Evolutionary conservation across 2,329 filamentous ascomycete genomes (phyloP).

Genomic region (Xylariomycetidae sp.): DNA sequence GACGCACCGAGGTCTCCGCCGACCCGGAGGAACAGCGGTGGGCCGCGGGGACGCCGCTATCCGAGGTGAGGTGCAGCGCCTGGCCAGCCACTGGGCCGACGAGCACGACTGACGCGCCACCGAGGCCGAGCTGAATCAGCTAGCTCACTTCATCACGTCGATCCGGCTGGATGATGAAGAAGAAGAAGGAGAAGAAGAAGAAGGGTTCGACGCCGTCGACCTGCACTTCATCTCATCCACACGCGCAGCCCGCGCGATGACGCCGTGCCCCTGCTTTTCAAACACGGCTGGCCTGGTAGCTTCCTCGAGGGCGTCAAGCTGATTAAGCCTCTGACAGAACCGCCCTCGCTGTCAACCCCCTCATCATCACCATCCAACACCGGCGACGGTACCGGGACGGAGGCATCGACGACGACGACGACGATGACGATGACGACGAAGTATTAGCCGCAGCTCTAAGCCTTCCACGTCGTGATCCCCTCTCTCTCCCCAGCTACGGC

Average conservation of each 20-base stretch:
- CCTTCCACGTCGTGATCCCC: neutral
- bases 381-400: too few relatives aligned
- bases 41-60: neutral
- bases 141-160: neutral
- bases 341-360: too few relatives aligned
- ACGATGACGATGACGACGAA: too few relatives aligned
- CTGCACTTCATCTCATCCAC: neutral
- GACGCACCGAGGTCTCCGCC: too few relatives aligned
- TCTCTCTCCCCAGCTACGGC: neutral
- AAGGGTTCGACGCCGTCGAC: neutral
- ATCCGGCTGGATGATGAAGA: too few relatives aligned
- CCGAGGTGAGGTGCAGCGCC: neutral
- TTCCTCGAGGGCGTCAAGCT: neutral
- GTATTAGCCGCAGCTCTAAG: too few relatives aligned
- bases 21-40: too few relatives aligned
- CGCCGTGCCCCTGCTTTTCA: neutral
- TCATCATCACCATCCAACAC: too few relatives aligned
- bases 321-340: neutral
- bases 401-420: too few relatives aligned
- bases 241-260: neutral
- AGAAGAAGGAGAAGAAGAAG: too few relatives aligned
- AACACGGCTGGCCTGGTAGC: neutral
- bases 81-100: neutral
- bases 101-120: neutral
- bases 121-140: neutral